These are phyloP conservation scores for Pleurotus eryngii DNA, from an alignment of 768 basidiomycete species.

Conservation along the genomic window DNA sequence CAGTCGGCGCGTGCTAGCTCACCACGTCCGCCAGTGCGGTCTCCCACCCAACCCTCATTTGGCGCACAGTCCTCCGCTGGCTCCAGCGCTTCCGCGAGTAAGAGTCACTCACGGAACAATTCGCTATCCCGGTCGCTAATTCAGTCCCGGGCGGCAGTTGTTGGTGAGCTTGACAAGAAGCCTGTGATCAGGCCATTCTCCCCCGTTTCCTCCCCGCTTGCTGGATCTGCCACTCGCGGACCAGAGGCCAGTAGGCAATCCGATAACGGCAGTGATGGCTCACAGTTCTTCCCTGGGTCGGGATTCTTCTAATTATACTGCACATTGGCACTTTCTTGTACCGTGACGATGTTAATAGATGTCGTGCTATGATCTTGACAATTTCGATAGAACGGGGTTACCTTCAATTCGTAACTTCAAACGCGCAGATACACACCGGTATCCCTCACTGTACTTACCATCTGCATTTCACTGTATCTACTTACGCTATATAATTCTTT, in stretches of 20 bases:
- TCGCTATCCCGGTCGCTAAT: slow-evolving; percentile 10
- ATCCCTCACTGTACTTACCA: too few relatives aligned
- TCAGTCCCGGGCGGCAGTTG: slow-evolving; percentile 27
- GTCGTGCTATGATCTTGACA: not conserved
- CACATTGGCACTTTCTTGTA: too few relatives aligned
- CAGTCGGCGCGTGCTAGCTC: slow-evolving; percentile 12
- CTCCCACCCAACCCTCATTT: not conserved
- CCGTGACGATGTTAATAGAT: not conserved
- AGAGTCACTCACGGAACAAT: slow-evolving; percentile 1
- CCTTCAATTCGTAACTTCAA: too few relatives aligned
- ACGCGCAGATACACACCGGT: too few relatives aligned
- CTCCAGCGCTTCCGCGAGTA: slow-evolving; percentile 1
- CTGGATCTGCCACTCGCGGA: slow-evolving; percentile 9
- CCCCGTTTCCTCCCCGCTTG: slow-evolving; percentile 18
- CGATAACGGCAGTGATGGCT: slow-evolving; percentile 22
- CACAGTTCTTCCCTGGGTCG: slow-evolving; percentile 37
- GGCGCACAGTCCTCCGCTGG: slow-evolving; percentile 10
- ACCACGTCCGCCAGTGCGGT: slow-evolving; percentile 6
- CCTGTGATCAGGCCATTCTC: slow-evolving; percentile 27
- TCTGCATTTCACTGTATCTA: too few relatives aligned
- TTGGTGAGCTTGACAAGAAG: slow-evolving; percentile 42
- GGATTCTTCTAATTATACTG: slow-evolving; percentile 25
- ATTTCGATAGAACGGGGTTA: too few relatives aligned
- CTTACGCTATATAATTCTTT: too few relatives aligned
- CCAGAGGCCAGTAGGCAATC: slow-evolving; percentile 17